These are phyloP conservation scores for Sugiyamaella grinbergsii DNA, from an alignment of 1,139 yeast genomes.

Conservation along the genomic window DNA sequence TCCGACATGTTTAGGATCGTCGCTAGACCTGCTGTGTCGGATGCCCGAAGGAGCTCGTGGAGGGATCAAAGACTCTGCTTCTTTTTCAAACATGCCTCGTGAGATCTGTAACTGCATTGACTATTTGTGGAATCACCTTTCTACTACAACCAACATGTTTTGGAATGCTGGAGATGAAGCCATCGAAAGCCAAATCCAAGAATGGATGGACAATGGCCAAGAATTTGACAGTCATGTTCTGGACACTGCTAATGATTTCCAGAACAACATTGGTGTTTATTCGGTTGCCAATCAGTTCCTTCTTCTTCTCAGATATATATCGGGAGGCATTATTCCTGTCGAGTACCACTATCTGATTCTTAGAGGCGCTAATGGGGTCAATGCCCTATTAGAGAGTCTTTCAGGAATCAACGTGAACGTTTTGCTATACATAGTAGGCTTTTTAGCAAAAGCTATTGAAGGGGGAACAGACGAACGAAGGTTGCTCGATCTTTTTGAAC, in stretches of 20 bases:
- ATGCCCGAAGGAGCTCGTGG: conserved; percentile 39
- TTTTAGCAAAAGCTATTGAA: conserved; percentile 41
- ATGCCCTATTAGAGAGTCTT: conserved; percentile 42
- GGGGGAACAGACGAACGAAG: conserved; percentile 32
- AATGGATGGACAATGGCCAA: conserved; percentile 42
- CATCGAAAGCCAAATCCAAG: conserved; percentile 38
- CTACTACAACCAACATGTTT: conserved; percentile 26
- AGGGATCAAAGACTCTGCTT: conserved; percentile 28
- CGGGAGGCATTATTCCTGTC: conserved; percentile 47
- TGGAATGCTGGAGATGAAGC: conserved; percentile 35
- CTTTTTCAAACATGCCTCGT: conserved; percentile 36
- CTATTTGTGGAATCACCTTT: conserved; percentile 38
- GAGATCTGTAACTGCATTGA: conserved; percentile 44
- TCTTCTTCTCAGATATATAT: conserved; percentile 42
- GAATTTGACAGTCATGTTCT: conserved; percentile 41
- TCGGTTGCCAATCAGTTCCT: conserved; percentile 42
- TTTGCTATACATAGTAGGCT: conserved; percentile 45
- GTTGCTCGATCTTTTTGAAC: conserved; percentile 38
- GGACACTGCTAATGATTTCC: conserved; percentile 36
- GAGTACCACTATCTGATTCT: conserved; percentile 37
- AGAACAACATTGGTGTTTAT: conserved; percentile 34
- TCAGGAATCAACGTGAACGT: conserved; percentile 48
- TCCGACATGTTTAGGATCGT: conserved; percentile 42
- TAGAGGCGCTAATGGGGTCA: conserved; percentile 35
- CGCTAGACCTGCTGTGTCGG: conserved; percentile 37